Evolutionary conservation across 495 filamentous ascomycete genomes (phyloP).

Genomic region (Neurospora sp.): DNA sequence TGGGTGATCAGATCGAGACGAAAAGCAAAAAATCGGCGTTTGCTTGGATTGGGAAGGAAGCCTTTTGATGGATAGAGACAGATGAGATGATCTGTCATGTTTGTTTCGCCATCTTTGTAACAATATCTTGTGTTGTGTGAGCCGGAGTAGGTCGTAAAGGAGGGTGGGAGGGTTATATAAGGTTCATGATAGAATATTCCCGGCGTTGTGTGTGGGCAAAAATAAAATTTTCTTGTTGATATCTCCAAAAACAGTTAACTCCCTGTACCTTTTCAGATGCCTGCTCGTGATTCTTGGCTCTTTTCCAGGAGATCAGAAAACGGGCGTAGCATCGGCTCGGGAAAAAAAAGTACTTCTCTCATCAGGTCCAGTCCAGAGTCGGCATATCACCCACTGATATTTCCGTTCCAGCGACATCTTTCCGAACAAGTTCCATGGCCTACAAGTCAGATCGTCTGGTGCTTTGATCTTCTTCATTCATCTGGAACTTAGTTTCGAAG

Average conservation of each 20-base stretch:
- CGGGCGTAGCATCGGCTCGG: neutral
- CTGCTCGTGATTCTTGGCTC: no score
- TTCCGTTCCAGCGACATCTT: no score
- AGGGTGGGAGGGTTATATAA: neutral
- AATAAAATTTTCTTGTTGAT: neutral
- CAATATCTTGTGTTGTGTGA: neutral
- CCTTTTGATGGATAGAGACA: neutral
- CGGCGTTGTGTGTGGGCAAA: neutral
- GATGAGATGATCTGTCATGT: neutral
- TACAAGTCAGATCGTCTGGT: no score
- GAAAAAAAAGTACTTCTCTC: neutral
- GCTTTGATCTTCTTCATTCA: no score
- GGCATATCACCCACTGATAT: neutral
- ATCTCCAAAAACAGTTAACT: no score
- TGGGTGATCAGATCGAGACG: neutral
- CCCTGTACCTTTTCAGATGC: no score
- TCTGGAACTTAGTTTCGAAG: no score
- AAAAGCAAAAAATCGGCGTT: neutral
- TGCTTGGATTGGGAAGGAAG: neutral
- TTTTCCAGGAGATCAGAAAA: neutral
- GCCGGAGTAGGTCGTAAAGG: neutral
- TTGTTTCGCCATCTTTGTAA: neutral
- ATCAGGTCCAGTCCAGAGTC: neutral
- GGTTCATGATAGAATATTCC: neutral
- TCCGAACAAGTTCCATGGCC: no score